phyloP scores from a whole-genome alignment of 768 basidiomycete species.

The Amanita polypyramis region DNA sequence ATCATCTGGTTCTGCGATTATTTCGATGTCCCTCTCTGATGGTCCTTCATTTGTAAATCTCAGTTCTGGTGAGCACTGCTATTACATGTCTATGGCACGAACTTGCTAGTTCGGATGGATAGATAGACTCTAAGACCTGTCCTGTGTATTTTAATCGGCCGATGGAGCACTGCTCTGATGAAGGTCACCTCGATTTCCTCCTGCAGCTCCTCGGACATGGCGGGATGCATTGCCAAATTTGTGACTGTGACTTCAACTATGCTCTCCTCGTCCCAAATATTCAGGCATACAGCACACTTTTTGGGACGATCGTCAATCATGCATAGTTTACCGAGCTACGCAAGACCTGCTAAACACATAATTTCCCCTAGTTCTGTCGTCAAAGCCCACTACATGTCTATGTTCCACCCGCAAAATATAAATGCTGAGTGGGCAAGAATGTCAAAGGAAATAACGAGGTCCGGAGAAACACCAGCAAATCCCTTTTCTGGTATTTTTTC shows the following conservation, averaged over 20 bases:
- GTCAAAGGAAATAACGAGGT: slow-evolving; percentile 2
- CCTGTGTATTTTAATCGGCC: slow-evolving; percentile 9
- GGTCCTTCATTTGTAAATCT: slow-evolving; percentile 57
- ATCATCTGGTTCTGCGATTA: slow-evolving; percentile 85
- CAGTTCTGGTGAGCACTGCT: slow-evolving; percentile 22
- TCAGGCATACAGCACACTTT: neutral
- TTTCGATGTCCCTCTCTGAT: slow-evolving; percentile 71
- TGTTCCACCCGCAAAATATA: neutral
- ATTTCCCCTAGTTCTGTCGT: neutral
- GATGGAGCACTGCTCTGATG: slow-evolving; percentile 4
- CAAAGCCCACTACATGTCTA: neutral
- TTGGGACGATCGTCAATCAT: neutral
- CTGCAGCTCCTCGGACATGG: slow-evolving; percentile 60
- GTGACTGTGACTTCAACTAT: slow-evolving; percentile 6
- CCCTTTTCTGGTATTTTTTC: slow-evolving; percentile 45
- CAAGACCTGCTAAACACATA: neutral
- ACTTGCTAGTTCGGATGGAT: slow-evolving; percentile 90
- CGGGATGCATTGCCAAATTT: neutral
- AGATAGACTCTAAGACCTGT: slow-evolving; percentile 92
- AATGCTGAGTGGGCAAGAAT: slow-evolving; percentile 4
- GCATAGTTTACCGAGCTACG: neutral
- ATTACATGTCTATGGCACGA: slow-evolving; percentile 27
- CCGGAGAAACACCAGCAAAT: slow-evolving; percentile 25
- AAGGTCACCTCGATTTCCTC: slow-evolving; percentile 83
- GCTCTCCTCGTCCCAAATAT: slow-evolving; percentile 1